Percentiles rank a stretch among this genome's conserved stretches.
These are phyloP conservation scores for Monilinia aucupariae DNA, from an alignment of 2,329 filamentous ascomycete genomes.

Conservation along the genomic window DNA sequence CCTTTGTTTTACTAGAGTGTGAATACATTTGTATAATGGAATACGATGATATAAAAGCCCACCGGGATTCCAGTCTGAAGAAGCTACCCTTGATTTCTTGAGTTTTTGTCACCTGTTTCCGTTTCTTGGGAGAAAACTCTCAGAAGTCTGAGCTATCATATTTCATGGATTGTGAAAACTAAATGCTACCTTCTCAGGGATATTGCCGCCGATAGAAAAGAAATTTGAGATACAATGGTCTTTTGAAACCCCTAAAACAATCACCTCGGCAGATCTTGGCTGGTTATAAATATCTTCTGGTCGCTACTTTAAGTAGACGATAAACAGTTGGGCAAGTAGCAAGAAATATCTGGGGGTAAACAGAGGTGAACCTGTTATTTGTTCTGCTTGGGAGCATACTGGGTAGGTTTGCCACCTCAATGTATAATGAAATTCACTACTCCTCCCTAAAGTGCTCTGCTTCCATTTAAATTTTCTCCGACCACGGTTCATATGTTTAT, in stretches of 20 bases:
- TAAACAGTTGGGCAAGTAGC: too few relatives aligned
- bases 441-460: too few relatives aligned
- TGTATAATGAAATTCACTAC: too few relatives aligned
- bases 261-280: neutral
- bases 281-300: neutral
- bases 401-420: too few relatives aligned
- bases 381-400: too few relatives aligned
- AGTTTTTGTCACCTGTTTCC: neutral
- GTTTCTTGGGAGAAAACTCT: neutral
- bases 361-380: too few relatives aligned
- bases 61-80: neutral
- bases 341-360: too few relatives aligned
- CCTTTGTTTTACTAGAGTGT: slow-evolving; percentile 31
- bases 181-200: neutral
- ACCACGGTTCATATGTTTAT: too few relatives aligned
- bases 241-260: neutral
- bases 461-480: too few relatives aligned
- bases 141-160: neutral
- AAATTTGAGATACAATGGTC: neutral
- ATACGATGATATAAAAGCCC: slow-evolving; percentile 5
- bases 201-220: neutral
- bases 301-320: too few relatives aligned
- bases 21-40: slow-evolving; percentile 30
- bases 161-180: neutral
- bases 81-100: neutral